Base-by-base conservation (phyloP, 148 eudicot species). In the Amaranthus hypochondriacus region DNA sequence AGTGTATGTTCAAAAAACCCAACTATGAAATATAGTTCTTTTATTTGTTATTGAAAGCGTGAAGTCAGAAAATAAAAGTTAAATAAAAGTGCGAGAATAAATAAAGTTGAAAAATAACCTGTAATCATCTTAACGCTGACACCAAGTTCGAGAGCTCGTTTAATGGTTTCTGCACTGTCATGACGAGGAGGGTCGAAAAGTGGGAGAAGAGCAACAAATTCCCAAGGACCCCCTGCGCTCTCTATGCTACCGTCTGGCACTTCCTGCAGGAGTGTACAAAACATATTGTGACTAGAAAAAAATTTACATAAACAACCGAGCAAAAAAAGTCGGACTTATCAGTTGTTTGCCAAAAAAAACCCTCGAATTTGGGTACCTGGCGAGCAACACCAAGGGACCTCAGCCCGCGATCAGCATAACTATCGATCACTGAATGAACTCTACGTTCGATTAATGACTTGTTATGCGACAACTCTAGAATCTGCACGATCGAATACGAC, bases 101-200 rank as follows among this genome's bases (percentile, higher is more conserved):
- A 28, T 14, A 62, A 5, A 28, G 14, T 14, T 4, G 18, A 48
- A 10, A 50, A 57, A 11, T 51, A 42, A 88, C 97, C 97, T 78
- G 97, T 92, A 66, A 92, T 92, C 97, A 92, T 92, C 80, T 92
- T 92, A 15, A 92, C 95, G 56, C 90, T 92, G 61, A 88, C 97
- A 72, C 97, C 97, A 50, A 92, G 95, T 39, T 84, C 87, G 48
- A 92, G 76, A 58, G 97, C 97, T 66, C 88, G 85, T 49, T 71
- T 78, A 62, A 92, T 92, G 47, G 97, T 92, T 64, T 92, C 97
- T 13, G 94, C 97, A 84, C 97, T 92, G 75, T 92, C 97, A 81
- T 92, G 94, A 4, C 97, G 90, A 66, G 97, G 97, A 69, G 97
- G 97, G 81, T 92, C 97, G 69, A 92, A 92, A 28, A 92, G 92